These are phyloP conservation scores for Peltaster fructicola DNA, from an alignment of 2,329 filamentous ascomycete genomes.

Conservation along the genomic window DNA sequence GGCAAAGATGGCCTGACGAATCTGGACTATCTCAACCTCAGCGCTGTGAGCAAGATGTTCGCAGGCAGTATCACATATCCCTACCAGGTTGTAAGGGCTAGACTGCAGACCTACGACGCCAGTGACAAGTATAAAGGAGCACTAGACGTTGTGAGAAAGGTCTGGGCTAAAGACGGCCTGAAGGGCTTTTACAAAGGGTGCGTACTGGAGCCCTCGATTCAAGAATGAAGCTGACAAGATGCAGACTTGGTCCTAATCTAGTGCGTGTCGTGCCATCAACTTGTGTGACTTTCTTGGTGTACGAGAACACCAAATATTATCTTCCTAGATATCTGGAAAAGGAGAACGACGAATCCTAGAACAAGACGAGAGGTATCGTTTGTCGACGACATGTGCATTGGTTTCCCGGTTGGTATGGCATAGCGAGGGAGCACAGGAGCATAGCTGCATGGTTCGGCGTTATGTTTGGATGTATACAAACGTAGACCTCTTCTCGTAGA, in stretches of 20 bases:
- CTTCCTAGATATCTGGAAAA: constrained; percentile 28
- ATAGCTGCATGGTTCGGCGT: too few species aligned
- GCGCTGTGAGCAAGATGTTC: constrained; percentile 66
- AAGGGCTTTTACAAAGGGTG: constrained; percentile 76
- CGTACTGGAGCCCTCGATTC: constrained; percentile 4
- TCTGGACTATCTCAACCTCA: constrained; percentile 63
- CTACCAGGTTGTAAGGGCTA: constrained; percentile 77
- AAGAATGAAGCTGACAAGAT: constrained; percentile 1
- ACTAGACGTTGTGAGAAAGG: constrained; percentile 50
- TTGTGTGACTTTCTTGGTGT: constrained; percentile 91
- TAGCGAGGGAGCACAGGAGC: too few species aligned
- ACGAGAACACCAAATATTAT: constrained; percentile 77
- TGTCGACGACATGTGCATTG: too few species aligned
- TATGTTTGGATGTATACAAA: too few species aligned
- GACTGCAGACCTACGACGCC: constrained; percentile 79
- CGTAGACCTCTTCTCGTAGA: too few species aligned
- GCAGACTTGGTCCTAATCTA: constrained; percentile 60
- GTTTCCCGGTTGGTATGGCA: too few species aligned
- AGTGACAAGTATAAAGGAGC: constrained; percentile 55
- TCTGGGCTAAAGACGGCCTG: constrained; percentile 64
- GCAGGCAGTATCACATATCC: constrained; percentile 86
- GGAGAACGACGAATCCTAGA: constrained; percentile 3
- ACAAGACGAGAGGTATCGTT: too few species aligned
- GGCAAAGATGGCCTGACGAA: constrained; percentile 39
- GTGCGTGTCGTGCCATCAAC: constrained; percentile 83